Base-by-base conservation (phyloP, 1,284 basidiomycete species). In the Butyriboletus appendiculatus region DNA sequence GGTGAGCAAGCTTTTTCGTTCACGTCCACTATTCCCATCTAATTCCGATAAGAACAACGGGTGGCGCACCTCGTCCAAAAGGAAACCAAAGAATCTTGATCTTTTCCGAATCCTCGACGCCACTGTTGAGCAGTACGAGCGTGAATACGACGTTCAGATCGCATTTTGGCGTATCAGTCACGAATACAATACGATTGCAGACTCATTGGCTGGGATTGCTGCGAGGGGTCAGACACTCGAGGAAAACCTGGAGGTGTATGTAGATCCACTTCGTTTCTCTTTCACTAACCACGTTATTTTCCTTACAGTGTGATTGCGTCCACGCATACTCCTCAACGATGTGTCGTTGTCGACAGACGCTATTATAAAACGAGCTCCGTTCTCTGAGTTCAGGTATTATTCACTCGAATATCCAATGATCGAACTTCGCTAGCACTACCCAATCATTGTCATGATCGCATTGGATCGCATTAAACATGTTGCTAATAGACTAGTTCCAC, bases 131-230 rank as follows among this genome's bases (percentile, higher is more conserved):
- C 14, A 28, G 33, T 48, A 37, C 10, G 45, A 58, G 30, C 41
- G 22, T 37, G 26, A 28, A 33, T 37, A 38, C 10, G 34, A 38
- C 20, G 7, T 54, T 4, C 30, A 22, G n/a, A 34, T 54, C 11
- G 34, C 44, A 12, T 41, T 59, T 39, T 54, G 28, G 56, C 28
- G 20, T 24, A 42, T 59, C 18, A 16, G 34, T 45, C 33, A 43
- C 8, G 30, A 58, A 30, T 34, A 42, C 42, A 39, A 48, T 26
- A 35, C 8, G 15, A 53, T 45, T 14, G 43, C 46, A 3, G 41
- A 56, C 3, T 18, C 1, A 7, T 30, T 57, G 14, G 55, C 55
- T 16, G 34, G 28, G 1, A 24, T 41, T 28, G 44, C 39, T 8
- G 37, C 44, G 0, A 20, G 35, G 4, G 51, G 37, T 4, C 26